Conservation (phyloP, 495 filamentous ascomycete genomes). For the Parathielavia appendiculata region DNA sequence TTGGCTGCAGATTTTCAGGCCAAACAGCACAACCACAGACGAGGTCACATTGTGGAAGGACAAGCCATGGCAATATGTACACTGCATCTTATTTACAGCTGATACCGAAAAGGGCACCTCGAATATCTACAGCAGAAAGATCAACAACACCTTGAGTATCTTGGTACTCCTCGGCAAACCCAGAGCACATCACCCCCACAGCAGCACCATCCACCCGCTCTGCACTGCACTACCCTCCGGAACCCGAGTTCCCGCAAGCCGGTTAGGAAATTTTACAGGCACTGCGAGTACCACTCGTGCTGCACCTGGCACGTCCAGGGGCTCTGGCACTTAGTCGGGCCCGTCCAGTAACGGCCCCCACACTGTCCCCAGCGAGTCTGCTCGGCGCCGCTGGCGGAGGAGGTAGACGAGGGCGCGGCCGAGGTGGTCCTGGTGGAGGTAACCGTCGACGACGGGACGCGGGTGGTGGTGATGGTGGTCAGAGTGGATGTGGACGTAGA, state of each 20-base stretch:
- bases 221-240: neutral
- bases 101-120: neutral
- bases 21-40: too few species aligned
- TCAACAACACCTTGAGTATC: neutral
- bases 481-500: constrained; percentile 2
- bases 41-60: too few species aligned
- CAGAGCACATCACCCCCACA: neutral
- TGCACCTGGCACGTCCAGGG: constrained; percentile 37
- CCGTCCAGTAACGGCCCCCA: constrained; percentile 37
- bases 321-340: constrained; percentile 37
- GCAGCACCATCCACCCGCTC: neutral
- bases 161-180: too few species aligned
- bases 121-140: constrained; percentile 3
- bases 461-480: constrained; percentile 17
- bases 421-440: constrained; percentile 1
- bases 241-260: neutral
- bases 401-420: constrained; percentile 20
- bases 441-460: constrained; percentile 17
- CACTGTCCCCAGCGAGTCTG: constrained; percentile 39
- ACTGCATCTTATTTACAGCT: neutral
- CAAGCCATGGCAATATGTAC: neutral
- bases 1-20: too few species aligned
- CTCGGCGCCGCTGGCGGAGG: constrained; percentile 15
- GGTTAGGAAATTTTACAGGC: constrained; percentile 21
- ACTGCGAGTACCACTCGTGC: constrained; percentile 43